Percentiles rank a stretch among this genome's conserved stretches.
Evolutionary conservation across 2,329 filamentous ascomycete species (phyloP).

Genomic region (Ceratocystis lukuohia): DNA sequence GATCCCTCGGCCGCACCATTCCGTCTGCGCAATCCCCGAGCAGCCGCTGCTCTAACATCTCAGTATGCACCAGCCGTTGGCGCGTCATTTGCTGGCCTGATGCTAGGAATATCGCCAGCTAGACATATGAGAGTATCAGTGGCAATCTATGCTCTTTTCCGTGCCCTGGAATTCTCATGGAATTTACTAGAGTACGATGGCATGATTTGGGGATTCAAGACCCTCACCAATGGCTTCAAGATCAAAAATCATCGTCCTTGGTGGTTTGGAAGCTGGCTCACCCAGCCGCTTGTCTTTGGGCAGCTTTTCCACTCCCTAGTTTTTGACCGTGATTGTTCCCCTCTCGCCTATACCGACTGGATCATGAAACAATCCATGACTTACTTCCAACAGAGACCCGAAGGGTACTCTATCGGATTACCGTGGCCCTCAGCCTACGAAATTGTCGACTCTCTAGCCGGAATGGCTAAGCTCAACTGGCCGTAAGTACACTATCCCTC

Average conservation of each 20-base stretch:
- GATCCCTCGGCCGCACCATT: conserved; percentile 71
- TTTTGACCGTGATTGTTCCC: conserved; percentile 64
- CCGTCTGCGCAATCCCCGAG: conserved; percentile 64
- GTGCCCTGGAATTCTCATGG: conserved; percentile 75
- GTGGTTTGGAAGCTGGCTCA: conserved; percentile 76
- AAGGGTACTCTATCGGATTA: conserved; percentile 49
- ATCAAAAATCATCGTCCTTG: conserved; percentile 54
- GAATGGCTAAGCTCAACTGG: conserved; percentile 73
- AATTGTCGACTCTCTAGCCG: conserved; percentile 66
- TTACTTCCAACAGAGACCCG: conserved; percentile 64
- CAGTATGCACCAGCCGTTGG: conserved; percentile 78
- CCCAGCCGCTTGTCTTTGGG: conserved; percentile 63
- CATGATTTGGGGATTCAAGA: conserved; percentile 46
- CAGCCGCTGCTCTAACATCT: conserved; percentile 64
- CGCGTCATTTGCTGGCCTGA: conserved; percentile 72
- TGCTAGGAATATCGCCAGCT: conserved; percentile 60
- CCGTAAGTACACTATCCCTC: conserved; percentile 44
- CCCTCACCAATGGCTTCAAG: conserved; percentile 23
- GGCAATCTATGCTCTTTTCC: conserved; percentile 67
- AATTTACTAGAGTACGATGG: conserved; percentile 67
- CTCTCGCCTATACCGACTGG: conserved; percentile 36
- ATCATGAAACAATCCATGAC: conserved; percentile 60
- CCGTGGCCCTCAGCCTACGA: conserved; percentile 64
- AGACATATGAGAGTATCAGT: conserved; percentile 59
- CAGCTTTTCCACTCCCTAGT: conserved; percentile 65